Base-by-base conservation (phyloP, 805 yeast genomes). In the Schwanniomyces vanrijiae region DNA sequence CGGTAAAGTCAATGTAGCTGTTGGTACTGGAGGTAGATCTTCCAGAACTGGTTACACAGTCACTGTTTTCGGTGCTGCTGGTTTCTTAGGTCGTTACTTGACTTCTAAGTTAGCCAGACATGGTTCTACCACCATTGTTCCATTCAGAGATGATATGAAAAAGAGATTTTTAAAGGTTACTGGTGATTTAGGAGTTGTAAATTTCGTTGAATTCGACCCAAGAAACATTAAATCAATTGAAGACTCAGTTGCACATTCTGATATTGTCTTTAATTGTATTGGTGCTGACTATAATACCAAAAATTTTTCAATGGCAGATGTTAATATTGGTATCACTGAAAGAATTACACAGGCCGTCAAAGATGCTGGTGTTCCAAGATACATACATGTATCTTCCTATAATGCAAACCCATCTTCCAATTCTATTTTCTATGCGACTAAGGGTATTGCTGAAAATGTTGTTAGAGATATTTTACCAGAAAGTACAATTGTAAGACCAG, bases 41-140 rank as follows among this genome's bases (percentile, higher is more conserved):
- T 87, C 95, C 24, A 79, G 95, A 72, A 84, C 92, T 7, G 96
- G 96, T 2, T 87, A 83, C 68, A 87, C 91, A 3, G 96, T 91
- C 19, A 87, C 96, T 1, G 94, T 89, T 2, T 89, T 89, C 61
- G 96, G 96, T 8, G 88, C 85, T 31, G 72, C 84, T 40, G 96
- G 96, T 1, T 83, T 85, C 64, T 69, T 89, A 49, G 96, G 96
- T 40, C 80, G 89, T 42, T 79, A 85, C 54, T 66, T 89, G 51
- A 78, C 81, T 16, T 72, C 91, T 29, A 85, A 84, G 60, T 73
- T 89, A 56, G 96, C 92, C 51, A 77, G 84, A 60, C 90, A 88
- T 62, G 96, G 96, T 52, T 89, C 95, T 24, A 67, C 77, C 45
- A 82, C 86, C 7, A 81, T 87, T 43, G 84, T 81, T 19, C 96